Evolutionary conservation across 1,284 basidiomycete species (phyloP).

Genomic region (Salmacisia buchloeana): DNA sequence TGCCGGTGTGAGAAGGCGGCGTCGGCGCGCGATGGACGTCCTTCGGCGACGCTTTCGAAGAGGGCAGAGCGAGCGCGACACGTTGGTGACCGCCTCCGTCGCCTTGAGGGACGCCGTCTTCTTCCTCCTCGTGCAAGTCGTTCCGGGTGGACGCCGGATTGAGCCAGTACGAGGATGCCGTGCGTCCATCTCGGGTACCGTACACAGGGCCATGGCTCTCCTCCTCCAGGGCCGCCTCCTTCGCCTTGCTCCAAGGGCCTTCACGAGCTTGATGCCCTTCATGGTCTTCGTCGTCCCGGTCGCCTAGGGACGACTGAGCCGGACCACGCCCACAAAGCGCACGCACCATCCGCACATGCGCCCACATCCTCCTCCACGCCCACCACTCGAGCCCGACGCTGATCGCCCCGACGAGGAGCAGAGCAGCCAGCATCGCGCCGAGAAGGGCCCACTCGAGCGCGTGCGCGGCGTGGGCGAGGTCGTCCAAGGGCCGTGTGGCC

Average conservation of each 20-base stretch:
- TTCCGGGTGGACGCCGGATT: background rate
- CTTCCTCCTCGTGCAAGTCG: background rate
- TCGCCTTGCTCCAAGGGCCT: too few species aligned
- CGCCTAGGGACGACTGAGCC: background rate
- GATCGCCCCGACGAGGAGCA: slow-evolving; percentile 20
- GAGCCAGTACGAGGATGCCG: background rate
- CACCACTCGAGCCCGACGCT: slow-evolving; percentile 27
- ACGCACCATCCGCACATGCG: slow-evolving; percentile 20
- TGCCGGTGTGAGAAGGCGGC: too few species aligned
- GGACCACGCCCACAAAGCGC: slow-evolving; percentile 17
- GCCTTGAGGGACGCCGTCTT: background rate
- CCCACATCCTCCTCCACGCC: slow-evolving; percentile 23
- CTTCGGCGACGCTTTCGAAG: too few species aligned
- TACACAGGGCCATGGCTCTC: background rate
- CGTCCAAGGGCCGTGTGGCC: slow-evolving; percentile 28
- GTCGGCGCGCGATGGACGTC: too few species aligned
- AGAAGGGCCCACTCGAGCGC: slow-evolving; percentile 18
- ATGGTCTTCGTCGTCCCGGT: background rate
- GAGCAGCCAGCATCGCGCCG: slow-evolving; percentile 17
- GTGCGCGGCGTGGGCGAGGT: slow-evolving; percentile 21
- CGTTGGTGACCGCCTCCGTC: too few species aligned
- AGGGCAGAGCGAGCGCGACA: too few species aligned
- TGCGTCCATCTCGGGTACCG: background rate
- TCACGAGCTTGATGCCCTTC: background rate
- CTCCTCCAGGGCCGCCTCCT: too few species aligned